Evolutionary conservation across 1,139 yeast species (phyloP).

Genomic region (Saccharomyces hybrid): DNA sequence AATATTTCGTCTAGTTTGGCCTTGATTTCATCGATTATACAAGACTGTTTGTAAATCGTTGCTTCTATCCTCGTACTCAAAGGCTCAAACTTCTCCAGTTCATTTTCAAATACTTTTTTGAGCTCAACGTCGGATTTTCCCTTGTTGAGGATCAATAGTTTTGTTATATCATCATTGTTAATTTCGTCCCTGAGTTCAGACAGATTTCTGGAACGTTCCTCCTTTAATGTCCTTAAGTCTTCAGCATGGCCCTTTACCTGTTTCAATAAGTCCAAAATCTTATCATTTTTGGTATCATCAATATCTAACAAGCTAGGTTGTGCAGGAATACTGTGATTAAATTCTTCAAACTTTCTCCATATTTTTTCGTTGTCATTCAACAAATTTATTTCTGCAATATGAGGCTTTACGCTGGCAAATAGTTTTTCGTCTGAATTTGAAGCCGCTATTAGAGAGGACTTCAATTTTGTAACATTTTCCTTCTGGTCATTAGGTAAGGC

Average conservation of each 20-base stretch:
- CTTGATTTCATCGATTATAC: slow-evolving; percentile 50
- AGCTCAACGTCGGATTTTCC: slow-evolving; percentile 52
- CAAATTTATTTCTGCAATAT: slow-evolving; percentile 33
- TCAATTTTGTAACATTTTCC: slow-evolving; percentile 28
- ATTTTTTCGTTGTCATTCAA: slow-evolving; percentile 32
- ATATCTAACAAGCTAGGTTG: slow-evolving; percentile 54
- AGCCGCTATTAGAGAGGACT: slow-evolving; percentile 54
- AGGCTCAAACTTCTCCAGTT: slow-evolving; percentile 69
- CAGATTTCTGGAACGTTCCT: slow-evolving; percentile 55
- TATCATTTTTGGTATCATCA: slow-evolving; percentile 40
- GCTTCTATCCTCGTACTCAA: slow-evolving; percentile 61
- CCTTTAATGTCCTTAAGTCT: slow-evolving; percentile 42
- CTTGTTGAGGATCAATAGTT: slow-evolving; percentile 61
- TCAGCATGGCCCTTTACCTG: slow-evolving; percentile 43
- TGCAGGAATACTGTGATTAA: slow-evolving; percentile 15
- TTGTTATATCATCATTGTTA: slow-evolving; percentile 80
- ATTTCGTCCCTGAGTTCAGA: slow-evolving; percentile 61
- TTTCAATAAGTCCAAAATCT: slow-evolving; percentile 26
- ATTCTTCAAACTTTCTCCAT: slow-evolving; percentile 25
- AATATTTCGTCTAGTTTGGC: slow-evolving; percentile 50
- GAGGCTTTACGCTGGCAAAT: slow-evolving; percentile 36
- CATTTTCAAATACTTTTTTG: slow-evolving; percentile 57
- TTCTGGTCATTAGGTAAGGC: slow-evolving; percentile 21
- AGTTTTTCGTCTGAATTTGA: slow-evolving; percentile 57
- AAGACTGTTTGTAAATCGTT: slow-evolving; percentile 56